Conservation (phyloP, 805 yeast species). For the Kuraishia floccosa region DNA sequence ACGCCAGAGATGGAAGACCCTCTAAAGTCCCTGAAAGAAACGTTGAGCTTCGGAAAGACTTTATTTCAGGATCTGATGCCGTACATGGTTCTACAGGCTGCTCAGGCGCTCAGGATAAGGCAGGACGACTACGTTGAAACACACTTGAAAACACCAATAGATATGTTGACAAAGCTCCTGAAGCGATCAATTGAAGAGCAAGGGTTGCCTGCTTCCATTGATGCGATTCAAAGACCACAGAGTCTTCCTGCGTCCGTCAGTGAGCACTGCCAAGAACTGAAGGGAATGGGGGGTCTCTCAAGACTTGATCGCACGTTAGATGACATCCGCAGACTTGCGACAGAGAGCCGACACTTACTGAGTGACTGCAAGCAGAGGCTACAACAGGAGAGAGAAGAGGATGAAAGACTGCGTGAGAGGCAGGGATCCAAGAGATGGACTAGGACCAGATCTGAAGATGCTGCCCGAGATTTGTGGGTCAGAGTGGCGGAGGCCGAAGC, state of each 20-base stretch:
- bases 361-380: conserved; percentile 35
- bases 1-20: conserved; percentile 24
- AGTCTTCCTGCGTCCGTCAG: conserved; percentile 46
- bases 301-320: conserved; percentile 27
- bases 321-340: conserved; percentile 33
- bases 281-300: conserved; percentile 38
- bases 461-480: conserved; percentile 25
- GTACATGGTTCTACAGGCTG: conserved; percentile 47
- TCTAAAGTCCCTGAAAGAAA: conserved; percentile 9
- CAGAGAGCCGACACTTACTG: conserved; percentile 28
- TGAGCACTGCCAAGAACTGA: conserved; percentile 42
- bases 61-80: conserved; percentile 63
- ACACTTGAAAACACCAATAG: conserved; percentile 34
- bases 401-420: conserved; percentile 33
- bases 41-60: conserved; percentile 12
- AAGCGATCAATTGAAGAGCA: conserved; percentile 31
- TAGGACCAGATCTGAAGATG: conserved; percentile 31
- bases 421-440: conserved; percentile 49
- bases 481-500: conserved; percentile 31
- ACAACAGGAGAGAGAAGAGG: conserved; percentile 41
- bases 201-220: conserved; percentile 53
- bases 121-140: conserved; percentile 38
- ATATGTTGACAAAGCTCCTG: conserved; percentile 31
- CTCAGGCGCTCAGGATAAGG: conserved; percentile 59
- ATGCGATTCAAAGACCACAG: conserved; percentile 46